These are phyloP conservation scores for Emericellopsis cladophorae DNA, from an alignment of 2,329 filamentous ascomycete genomes.

Conservation along the genomic window DNA sequence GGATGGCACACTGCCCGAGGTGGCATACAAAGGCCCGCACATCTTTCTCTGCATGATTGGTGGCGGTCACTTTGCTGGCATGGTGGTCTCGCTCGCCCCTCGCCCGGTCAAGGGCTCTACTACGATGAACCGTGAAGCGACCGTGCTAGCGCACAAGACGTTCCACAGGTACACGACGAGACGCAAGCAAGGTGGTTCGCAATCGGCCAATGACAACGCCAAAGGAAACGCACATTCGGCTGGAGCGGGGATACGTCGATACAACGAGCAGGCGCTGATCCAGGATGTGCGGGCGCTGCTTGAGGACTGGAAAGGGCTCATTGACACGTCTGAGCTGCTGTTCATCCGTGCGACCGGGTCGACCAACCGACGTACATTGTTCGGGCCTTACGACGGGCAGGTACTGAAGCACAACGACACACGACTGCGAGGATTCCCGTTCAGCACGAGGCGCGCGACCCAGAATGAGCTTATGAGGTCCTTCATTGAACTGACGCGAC, in stretches of 20 bases:
- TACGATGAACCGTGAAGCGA: conserved; percentile 70
- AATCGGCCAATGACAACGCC: conserved; percentile 87
- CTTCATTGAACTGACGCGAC: conserved; percentile 83
- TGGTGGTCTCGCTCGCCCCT: conserved; percentile 82
- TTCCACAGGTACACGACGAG: conserved; percentile 96
- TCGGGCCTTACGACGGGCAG: conserved; percentile 83
- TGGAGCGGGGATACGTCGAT: conserved; percentile 76
- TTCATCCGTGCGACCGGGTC: conserved; percentile 84
- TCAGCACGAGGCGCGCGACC: conserved; percentile 82
- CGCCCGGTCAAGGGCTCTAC: conserved; percentile 61
- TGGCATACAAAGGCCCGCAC: conserved; percentile 60
- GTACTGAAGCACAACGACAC: conserved; percentile 68
- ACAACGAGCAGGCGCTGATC: conserved; percentile 83
- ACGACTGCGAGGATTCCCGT: conserved; percentile 77
- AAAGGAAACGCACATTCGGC: conserved; percentile 91
- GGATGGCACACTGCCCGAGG: conserved; percentile 41
- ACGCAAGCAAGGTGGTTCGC: conserved; percentile 89
- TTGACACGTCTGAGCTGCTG: conserved; percentile 72
- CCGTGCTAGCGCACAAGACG: conserved; percentile 88
- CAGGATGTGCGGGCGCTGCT: conserved; percentile 80
- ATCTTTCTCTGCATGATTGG: conserved; percentile 98
- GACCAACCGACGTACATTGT: conserved; percentile 77
- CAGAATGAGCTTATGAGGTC: conserved; percentile 90
- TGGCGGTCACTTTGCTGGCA: conserved; percentile 92
- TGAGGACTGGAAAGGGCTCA: conserved; percentile 70